phyloP scores from a whole-genome alignment of 208 protist genomes.

The Crithidia mellificae region DNA sequence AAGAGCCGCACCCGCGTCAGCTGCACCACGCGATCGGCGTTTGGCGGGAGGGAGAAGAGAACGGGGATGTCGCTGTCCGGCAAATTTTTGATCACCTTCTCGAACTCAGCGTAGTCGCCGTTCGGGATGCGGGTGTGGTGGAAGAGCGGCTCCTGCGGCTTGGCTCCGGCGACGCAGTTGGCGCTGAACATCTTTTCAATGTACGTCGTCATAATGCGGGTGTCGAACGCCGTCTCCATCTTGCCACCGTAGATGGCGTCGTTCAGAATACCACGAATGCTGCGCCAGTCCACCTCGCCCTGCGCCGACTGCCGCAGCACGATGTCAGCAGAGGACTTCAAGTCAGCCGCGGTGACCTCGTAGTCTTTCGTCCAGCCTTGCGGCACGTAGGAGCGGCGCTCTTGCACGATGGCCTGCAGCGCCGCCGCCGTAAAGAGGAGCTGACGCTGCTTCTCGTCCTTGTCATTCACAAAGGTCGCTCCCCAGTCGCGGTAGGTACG shows the following conservation, averaged over 20 bases:
- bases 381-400: constrained; percentile 96
- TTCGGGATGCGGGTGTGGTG: constrained; percentile 62
- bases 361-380: constrained; percentile 98
- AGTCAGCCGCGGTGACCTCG: constrained; percentile 95
- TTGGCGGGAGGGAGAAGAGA: constrained; percentile 94
- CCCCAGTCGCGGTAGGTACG: constrained; percentile 93
- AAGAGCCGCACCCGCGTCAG: constrained; percentile 64
- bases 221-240: constrained; percentile 95
- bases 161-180: constrained; percentile 55
- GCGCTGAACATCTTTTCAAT: constrained; percentile 89
- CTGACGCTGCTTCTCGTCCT: constrained; percentile 75
- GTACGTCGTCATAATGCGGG: constrained; percentile 91
- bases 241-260: constrained; percentile 96
- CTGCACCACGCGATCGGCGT: constrained; percentile 94
- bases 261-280: constrained; percentile 94
- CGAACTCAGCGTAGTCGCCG: constrained; percentile 70
- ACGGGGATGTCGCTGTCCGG: constrained; percentile 91
- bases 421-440: constrained; percentile 94
- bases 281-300: constrained; percentile 82
- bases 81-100: constrained; percentile 79
- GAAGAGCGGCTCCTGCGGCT: constrained; percentile 66
- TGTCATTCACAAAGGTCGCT: constrained; percentile 53
- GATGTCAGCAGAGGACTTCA: constrained; percentile 92
- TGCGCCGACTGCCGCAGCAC: constrained; percentile 70
- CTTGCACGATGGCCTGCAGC: constrained; percentile 97